Percentiles rank a stretch among this genome's conserved stretches.
These are phyloP conservation scores for Abrus pulchellus DNA, from an alignment of 306 rosid genomes.

Conservation along the genomic window DNA sequence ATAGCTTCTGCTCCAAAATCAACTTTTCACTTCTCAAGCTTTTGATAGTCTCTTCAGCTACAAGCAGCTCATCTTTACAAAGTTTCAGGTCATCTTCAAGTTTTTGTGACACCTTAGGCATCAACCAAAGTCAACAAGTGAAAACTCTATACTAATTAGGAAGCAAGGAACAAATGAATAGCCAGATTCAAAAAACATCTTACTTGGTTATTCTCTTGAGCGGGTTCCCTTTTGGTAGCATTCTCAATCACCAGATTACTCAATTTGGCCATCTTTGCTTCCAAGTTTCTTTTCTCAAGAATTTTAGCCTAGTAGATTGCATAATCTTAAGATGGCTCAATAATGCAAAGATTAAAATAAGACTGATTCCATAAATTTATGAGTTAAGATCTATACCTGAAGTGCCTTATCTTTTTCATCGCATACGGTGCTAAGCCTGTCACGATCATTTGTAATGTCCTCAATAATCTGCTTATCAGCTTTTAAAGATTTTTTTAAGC, in stretches of 20 bases:
- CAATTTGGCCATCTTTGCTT: constrained; percentile 71
- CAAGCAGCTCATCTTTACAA: constrained; percentile 64
- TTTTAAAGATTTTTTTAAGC: constrained; percentile 67
- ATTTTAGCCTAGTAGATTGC: constrained; percentile 66
- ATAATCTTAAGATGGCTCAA: constrained; percentile 30
- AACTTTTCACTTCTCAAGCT: constrained; percentile 69
- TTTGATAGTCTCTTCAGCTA: constrained; percentile 72
- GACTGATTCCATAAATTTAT: constrained; percentile 30
- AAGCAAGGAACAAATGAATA: constrained; percentile 39
- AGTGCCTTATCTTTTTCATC: constrained; percentile 79
- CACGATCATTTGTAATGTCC: constrained; percentile 65
- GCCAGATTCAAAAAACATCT: constrained; percentile 30
- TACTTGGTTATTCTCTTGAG: constrained; percentile 75
- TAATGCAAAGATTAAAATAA: constrained; percentile 4
- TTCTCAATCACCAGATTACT: constrained; percentile 64
- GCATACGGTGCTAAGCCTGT: constrained; percentile 62
- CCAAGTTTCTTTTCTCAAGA: constrained; percentile 75
- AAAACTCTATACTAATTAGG: constrained; percentile 19
- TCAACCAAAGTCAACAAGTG: constrained; percentile 23
- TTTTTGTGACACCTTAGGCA: constrained; percentile 60
- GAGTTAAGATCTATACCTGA: constrained; percentile 65
- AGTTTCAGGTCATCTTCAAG: constrained; percentile 80
- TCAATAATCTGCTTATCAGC: constrained; percentile 65
- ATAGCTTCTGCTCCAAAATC: constrained; percentile 64
- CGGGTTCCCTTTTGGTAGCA: constrained; percentile 56